Evolutionary conservation across 2,329 filamentous ascomycete genomes (phyloP).

Genomic region (Penicillium sp.): DNA sequence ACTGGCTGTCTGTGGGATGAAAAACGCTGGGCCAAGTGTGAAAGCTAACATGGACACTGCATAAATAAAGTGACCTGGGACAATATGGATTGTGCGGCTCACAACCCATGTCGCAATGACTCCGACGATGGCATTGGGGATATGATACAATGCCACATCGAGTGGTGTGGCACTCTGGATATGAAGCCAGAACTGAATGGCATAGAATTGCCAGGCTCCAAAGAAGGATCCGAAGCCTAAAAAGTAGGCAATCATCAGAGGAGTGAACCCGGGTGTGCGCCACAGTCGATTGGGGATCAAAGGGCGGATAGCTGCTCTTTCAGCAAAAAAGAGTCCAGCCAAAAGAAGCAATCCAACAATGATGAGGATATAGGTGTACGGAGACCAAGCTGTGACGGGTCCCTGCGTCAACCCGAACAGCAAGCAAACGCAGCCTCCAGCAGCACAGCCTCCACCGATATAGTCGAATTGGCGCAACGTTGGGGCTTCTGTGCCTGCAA

Average conservation of each 20-base stretch:
- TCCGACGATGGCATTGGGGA: slow-evolving; percentile 50
- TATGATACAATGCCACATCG: slow-evolving; percentile 46
- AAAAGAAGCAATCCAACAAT: slow-evolving; percentile 52
- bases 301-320: slow-evolving; percentile 46
- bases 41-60: slow-evolving; percentile 46
- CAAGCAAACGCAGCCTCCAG: slow-evolving; percentile 55
- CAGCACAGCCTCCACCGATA: slow-evolving; percentile 49
- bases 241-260: slow-evolving; percentile 48
- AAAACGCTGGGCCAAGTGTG: slow-evolving; percentile 43
- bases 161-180: slow-evolving; percentile 44
- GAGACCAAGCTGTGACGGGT: slow-evolving; percentile 51
- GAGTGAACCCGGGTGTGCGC: slow-evolving; percentile 47
- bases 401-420: slow-evolving; percentile 60
- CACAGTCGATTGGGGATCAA: slow-evolving; percentile 49
- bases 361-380: slow-evolving; percentile 52
- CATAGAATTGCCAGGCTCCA: slow-evolving; percentile 44
- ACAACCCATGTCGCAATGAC: slow-evolving; percentile 51
- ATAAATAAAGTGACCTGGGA: slow-evolving; percentile 52
- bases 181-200: slow-evolving; percentile 43
- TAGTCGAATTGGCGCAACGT: slow-evolving; percentile 37
- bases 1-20: slow-evolving; percentile 42
- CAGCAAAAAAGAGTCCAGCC: slow-evolving; percentile 49
- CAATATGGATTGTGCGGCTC: slow-evolving; percentile 47
- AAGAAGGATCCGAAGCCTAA: slow-evolving; percentile 50
- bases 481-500: slow-evolving; percentile 30